Base-by-base conservation (phyloP, 257 asterid genomes). In the Plantago major region DNA sequence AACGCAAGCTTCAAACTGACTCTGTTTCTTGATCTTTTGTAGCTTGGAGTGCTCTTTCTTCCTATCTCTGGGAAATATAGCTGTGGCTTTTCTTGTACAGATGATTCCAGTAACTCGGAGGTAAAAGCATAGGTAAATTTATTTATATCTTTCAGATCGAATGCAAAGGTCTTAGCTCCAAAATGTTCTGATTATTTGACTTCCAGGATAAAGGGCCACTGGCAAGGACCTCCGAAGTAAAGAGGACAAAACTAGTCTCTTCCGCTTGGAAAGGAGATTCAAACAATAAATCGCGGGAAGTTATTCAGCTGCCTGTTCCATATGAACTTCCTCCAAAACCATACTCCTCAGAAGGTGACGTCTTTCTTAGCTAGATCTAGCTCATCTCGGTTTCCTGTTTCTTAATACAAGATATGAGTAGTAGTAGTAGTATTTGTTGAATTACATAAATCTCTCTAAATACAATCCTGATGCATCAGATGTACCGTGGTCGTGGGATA, bases 401-500 rank as follows among this genome's bases (percentile, higher is more conserved):
- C 37, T 17, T 50, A 9, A 50, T 51, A 11, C 28, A 13, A 14
- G 38, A 33, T 51, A 30, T 18, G 56, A 50, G 56, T 14, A 50
- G 10, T 16, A 22, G 1, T 52, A 22, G 30, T 14, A 22, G 15
- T 3, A 15, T 52, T 18, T 52, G 22, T 22, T 52, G 3, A 11
- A 18, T 8, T 16, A 10, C 26, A 51, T 18, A 52, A 18, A 51
- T 9, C 26, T 22, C 26, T 22, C 6, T 49, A 49, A 9, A 28
- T 50, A 10, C 9, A 7, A 7, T 17, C 58, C 42, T 26, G 19
- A 18, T 11, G 58, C 51, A 56, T 57, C 96, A 89, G 97, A 92
- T 78, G 73, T 86, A 57, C 97, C 99, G 7, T 92, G 99, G 97
- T 84, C 91, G n/a, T 92, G 98, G 98, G 97, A 92, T 66, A 91